Conservation (phyloP, 768 basidiomycete species). For the Tremella fuciformis region DNA sequence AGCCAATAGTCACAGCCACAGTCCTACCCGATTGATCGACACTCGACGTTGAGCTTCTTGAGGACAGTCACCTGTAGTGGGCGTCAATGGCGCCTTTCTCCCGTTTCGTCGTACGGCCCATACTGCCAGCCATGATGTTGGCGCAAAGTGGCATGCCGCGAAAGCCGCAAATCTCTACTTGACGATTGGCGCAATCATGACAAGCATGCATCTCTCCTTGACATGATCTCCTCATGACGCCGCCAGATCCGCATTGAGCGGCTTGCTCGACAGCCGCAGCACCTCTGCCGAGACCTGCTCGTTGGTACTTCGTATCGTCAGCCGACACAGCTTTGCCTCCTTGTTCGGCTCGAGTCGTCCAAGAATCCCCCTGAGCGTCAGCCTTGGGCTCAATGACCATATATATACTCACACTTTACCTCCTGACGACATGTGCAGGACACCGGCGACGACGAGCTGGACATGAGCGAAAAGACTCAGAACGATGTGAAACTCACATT, state of each 20-base stretch:
- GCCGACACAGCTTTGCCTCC: conserved; percentile 91
- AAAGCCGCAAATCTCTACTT: background rate
- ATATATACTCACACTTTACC: conserved; percentile 67
- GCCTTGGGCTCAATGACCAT: conserved; percentile 1
- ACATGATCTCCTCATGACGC: conserved; percentile 17
- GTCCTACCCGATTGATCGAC: conserved; percentile 39
- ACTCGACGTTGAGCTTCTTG: background rate
- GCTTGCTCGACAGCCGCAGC: conserved; percentile 48
- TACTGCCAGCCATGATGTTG: background rate
- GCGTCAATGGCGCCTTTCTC: too few relatives aligned
- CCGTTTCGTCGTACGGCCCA: background rate
- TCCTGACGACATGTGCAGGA: conserved; percentile 81
- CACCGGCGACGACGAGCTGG: conserved; percentile 81
- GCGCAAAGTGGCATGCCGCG: background rate
- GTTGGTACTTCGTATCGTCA: conserved; percentile 93
- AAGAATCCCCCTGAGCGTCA: conserved; percentile 65
- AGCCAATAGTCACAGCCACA: conserved; percentile 51
- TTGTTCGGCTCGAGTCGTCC: conserved; percentile 89
- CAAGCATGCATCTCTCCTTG: conserved; percentile 1
- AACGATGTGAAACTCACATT: conserved; percentile 56
- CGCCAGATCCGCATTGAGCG: conserved; percentile 46
- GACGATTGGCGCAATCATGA: background rate
- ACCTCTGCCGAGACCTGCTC: conserved; percentile 65
- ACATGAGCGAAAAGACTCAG: background rate
- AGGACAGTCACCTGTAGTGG: too few relatives aligned